phyloP scores from a whole-genome alignment of 148 eudicot genomes.

The Persicaria tinctoria region DNA sequence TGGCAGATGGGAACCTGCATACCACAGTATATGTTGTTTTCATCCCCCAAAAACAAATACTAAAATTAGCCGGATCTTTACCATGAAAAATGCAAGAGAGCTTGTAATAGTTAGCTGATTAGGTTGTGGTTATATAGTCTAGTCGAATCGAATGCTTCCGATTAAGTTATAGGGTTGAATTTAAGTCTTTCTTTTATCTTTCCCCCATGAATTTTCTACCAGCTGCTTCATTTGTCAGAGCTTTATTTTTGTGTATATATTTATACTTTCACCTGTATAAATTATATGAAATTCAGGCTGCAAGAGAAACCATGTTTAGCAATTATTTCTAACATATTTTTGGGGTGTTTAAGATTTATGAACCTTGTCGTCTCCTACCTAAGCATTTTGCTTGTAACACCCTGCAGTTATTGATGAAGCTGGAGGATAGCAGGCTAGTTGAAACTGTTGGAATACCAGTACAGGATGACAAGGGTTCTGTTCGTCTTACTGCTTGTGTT shows the following conservation, averaged over 20 bases:
- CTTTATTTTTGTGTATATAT: neutral
- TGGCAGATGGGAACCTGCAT: neutral
- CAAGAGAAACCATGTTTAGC: neutral
- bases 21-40: too few relatives aligned
- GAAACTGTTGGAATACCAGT: slow-evolving; percentile 99
- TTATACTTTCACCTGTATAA: neutral
- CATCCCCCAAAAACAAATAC: neutral
- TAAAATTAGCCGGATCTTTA: neutral
- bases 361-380: neutral
- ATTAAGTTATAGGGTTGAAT: too few relatives aligned
- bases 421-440: slow-evolving; percentile 81
- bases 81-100: neutral
- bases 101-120: neutral
- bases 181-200: neutral
- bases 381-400: slow-evolving; percentile 9
- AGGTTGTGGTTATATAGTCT: neutral
- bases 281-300: neutral
- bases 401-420: slow-evolving; percentile 67
- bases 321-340: neutral
- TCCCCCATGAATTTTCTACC: neutral
- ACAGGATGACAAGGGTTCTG: slow-evolving; percentile 72
- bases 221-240: neutral
- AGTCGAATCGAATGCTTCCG: neutral
- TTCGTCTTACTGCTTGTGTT: slow-evolving; percentile 92
- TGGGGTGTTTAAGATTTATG: neutral